Percentiles rank a stretch among this genome's conserved stretches.
phyloP scores from a whole-genome alignment of 306 rosid species.

The Corylus americana region DNA sequence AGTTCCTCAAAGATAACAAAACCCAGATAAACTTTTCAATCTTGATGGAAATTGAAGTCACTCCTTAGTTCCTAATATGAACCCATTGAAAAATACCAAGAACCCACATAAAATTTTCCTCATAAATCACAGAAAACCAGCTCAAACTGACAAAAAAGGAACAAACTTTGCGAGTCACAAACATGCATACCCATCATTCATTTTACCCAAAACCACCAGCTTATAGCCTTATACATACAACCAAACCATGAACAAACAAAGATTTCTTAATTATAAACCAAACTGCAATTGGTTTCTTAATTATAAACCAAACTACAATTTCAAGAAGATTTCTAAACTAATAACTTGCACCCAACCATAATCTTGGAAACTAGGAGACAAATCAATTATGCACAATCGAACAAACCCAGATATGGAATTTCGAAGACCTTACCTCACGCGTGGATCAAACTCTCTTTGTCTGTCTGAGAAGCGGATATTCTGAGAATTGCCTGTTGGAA shows the following conservation, averaged over 20 bases:
- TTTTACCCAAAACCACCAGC: background rate
- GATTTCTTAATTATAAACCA: background rate
- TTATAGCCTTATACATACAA: background rate
- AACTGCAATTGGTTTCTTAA: background rate
- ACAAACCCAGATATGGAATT: conserved; percentile 4
- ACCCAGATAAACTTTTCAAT: conserved; percentile 6
- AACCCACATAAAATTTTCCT: background rate
- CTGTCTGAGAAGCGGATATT: conserved; percentile 9
- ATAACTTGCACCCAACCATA: background rate
- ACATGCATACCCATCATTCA: background rate
- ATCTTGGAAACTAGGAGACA: conserved; percentile 1
- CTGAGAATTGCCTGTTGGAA: background rate
- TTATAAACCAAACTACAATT: background rate
- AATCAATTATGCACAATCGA: background rate
- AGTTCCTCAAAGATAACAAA: conserved; percentile 18
- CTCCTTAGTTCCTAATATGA: background rate
- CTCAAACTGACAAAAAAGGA: conserved; percentile 4
- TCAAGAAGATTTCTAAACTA: background rate
- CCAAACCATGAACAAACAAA: background rate
- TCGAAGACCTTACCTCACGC: conserved; percentile 19
- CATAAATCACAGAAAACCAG: conserved; percentile 16
- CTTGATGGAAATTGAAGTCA: background rate
- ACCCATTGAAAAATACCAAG: background rate
- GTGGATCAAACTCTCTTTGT: background rate
- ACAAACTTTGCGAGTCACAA: conserved; percentile 7